Conservation (phyloP, 1,284 basidiomycete genomes). For the Pseudozyma hubeiensis region DNA sequence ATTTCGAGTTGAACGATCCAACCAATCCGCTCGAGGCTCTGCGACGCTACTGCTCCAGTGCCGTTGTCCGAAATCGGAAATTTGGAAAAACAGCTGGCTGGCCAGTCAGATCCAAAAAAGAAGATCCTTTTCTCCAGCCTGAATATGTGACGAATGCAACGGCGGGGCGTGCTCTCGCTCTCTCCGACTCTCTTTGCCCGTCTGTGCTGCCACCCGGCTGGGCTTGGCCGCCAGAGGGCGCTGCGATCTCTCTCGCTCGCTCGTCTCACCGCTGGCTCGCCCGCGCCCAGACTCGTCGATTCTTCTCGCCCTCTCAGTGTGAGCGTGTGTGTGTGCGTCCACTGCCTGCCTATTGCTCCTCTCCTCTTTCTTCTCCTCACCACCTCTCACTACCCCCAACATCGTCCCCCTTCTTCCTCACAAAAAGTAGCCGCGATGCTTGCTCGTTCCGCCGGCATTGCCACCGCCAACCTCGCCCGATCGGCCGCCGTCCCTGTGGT, state of each 20-base stretch:
- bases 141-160: not conserved
- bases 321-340: too few relatives aligned
- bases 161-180: not conserved
- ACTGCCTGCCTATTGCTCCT: not conserved
- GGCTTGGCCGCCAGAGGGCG: not conserved
- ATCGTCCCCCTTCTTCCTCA: slow-evolving; percentile 16
- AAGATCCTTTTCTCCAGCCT: slow-evolving; percentile 6
- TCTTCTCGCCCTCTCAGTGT: slow-evolving; percentile 27
- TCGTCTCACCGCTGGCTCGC: slow-evolving; percentile 19
- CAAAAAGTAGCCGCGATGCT: slow-evolving; percentile 58
- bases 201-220: slow-evolving; percentile 5
- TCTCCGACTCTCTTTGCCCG: not conserved
- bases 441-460: slow-evolving; percentile 65
- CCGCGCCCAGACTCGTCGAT: slow-evolving; percentile 8
- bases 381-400: slow-evolving; percentile 26
- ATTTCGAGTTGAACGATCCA: slow-evolving; percentile 21
- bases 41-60: slow-evolving; percentile 13
- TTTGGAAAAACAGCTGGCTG: not conserved
- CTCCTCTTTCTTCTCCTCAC: slow-evolving; percentile 21
- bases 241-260: not conserved
- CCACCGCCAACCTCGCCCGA: slow-evolving; percentile 66
- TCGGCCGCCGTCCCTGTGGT: slow-evolving; percentile 62
- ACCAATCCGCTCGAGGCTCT: slow-evolving; percentile 34
- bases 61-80: slow-evolving; percentile 4
- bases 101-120: not conserved